These are phyloP conservation scores for Saccharomyces eubayanus DNA, from an alignment of 805 yeast genomes.

Conservation along the genomic window DNA sequence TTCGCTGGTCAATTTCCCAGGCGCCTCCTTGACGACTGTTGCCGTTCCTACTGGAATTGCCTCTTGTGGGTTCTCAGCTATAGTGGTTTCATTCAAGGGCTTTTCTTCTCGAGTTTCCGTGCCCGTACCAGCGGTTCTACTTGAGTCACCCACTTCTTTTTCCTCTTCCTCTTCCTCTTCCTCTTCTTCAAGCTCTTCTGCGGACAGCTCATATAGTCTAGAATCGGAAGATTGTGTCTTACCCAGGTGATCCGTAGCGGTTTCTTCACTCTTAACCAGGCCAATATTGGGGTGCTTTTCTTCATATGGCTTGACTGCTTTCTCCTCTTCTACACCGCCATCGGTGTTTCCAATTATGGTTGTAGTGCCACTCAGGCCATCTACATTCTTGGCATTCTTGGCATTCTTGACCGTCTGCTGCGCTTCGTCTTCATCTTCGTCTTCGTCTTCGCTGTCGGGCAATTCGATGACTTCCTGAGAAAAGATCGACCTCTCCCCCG, in stretches of 20 bases:
- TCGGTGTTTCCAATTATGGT: background rate
- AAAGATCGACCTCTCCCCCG: slow-evolving; percentile 35
- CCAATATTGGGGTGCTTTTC: background rate
- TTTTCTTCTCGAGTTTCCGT: background rate
- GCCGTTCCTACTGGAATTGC: background rate
- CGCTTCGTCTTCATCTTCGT: background rate
- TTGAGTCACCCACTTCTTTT: background rate
- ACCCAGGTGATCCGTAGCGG: background rate
- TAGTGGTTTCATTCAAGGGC: background rate
- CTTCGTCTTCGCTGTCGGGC: background rate
- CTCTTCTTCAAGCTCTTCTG: background rate
- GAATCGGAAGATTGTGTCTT: background rate
- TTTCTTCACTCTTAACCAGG: background rate
- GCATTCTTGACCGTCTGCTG: background rate
- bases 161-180: background rate
- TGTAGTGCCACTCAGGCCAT: background rate
- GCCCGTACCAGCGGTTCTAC: background rate
- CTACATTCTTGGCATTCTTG: background rate
- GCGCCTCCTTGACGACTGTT: background rate
- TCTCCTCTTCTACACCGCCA: background rate
- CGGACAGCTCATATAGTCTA: background rate
- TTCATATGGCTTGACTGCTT: background rate
- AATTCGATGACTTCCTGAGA: slow-evolving; percentile 25
- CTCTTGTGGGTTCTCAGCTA: background rate
- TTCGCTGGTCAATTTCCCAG: background rate